Conservation (phyloP, 2,329 filamentous ascomycete species). For the Phyllosticta citriasiana region DNA sequence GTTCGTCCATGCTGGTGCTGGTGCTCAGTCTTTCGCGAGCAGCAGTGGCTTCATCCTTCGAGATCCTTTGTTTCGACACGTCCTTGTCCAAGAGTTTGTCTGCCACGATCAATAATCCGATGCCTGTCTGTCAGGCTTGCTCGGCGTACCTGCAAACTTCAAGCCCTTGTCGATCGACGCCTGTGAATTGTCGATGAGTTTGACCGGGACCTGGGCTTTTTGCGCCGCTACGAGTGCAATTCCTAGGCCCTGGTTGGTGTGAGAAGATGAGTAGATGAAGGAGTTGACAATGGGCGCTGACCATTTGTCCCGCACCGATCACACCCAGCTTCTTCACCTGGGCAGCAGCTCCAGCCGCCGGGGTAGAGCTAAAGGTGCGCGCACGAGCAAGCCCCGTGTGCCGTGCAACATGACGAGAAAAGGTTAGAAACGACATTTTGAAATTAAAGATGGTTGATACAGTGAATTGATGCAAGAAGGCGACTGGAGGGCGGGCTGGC, state of each 20-base stretch:
- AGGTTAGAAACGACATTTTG: conserved; percentile 23
- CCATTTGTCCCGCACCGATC: conserved; percentile 93
- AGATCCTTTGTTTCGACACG: conserved; percentile 76
- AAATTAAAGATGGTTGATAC: background rate
- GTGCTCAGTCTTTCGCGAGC: conserved; percentile 59
- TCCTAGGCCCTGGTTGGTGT: conserved; percentile 64
- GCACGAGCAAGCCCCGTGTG: conserved; percentile 22
- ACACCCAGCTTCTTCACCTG: conserved; percentile 85
- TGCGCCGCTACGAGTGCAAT: conserved; percentile 91
- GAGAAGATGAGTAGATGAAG: conserved; percentile 12
- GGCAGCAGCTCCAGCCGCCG: conserved; percentile 47
- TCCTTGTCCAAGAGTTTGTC: conserved; percentile 93
- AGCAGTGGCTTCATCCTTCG: conserved; percentile 67
- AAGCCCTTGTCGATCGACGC: conserved; percentile 80
- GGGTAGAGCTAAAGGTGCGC: conserved; percentile 57
- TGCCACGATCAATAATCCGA: conserved; percentile 23
- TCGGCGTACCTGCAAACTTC: conserved; percentile 64
- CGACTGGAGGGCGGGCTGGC: background rate
- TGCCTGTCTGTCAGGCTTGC: background rate
- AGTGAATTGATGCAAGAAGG: background rate
- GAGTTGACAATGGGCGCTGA: conserved; percentile 31
- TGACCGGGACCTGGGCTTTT: conserved; percentile 74
- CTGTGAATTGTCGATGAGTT: conserved; percentile 74
- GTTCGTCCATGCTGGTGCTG: conserved; percentile 63
- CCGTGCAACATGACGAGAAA: conserved; percentile 20